Evolutionary conservation across 1,139 yeast genomes (phyloP), one percentile per base, ranked within the genome.

Genomic region (Debaryomyces udenii): DNA sequence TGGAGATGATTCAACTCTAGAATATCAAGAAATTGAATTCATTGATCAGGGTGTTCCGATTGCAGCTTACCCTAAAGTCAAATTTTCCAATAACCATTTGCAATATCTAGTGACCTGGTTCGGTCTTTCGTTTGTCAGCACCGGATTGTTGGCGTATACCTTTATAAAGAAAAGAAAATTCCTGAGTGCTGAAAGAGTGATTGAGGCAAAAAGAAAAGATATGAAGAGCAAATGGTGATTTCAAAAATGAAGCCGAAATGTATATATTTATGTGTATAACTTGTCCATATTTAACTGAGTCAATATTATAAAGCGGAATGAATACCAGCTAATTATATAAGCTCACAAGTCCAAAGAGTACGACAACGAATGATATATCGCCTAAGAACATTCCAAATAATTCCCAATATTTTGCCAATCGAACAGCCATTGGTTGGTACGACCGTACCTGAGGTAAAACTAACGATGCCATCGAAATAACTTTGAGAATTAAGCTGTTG

Each of bases 51-150:
- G 99, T 37, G 94, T 91, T 3, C 99, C 99, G 3, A 63, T 94
- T 18, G 99, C 96, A 1, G 81, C 85, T 40, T 67, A 75, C 4
- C 94, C 97, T 10, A 80, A 80, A 54, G 81, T 93, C 23, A 90
- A 83, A 48, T 76, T 89, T 57, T 80, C 86, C 49, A 94, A 93
- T 62, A 90, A 91, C 57, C 99, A 93, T 60, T 68, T 91, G 62
- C 96, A 93, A 62, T 93, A 93, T 61, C 69, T 93, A 55, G 79
- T 89, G 16, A 93, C 99, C 0, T 93, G 99, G 99, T 93, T 88
- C 60, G 96, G 96, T 0, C 76, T 90, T 31, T 81, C 90, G 1
- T 54, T 85, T 30, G 77, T 86, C 28, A 85, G 96, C 35, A 57
- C 90, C 0, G 79, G 83, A 26, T 74, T 87, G 59, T 70, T 91